A percentile compares a stretch with the other conserved stretches of the same genome.
phyloP scores from a whole-genome alignment of 768 basidiomycete genomes.

The Pulveroboletus sp. region DNA sequence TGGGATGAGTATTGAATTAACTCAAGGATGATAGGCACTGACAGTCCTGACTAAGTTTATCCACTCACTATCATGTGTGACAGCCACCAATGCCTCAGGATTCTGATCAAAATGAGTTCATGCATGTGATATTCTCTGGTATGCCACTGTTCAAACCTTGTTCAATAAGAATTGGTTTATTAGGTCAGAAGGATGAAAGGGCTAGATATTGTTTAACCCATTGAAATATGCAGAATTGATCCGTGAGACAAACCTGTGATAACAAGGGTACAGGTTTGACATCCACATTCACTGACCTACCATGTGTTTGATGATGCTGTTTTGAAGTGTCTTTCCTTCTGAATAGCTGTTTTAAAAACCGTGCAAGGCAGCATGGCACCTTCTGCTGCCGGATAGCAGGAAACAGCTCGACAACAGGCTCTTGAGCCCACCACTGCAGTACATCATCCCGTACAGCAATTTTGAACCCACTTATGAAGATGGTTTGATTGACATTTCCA shows the following conservation, averaged over 20 bases:
- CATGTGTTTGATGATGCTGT: neutral
- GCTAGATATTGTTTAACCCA: neutral
- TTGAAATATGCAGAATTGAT: neutral
- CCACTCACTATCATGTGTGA: slow-evolving; percentile 11
- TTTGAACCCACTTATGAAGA: slow-evolving; percentile 20
- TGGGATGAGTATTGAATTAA: neutral
- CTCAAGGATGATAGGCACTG: neutral
- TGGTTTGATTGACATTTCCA: slow-evolving; percentile 13
- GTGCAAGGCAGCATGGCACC: neutral
- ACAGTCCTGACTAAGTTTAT: slow-evolving; percentile 2
- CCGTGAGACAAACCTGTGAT: slow-evolving; percentile 2
- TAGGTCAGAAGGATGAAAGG: slow-evolving; percentile 6
- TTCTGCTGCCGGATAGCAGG: neutral
- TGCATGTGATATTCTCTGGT: neutral
- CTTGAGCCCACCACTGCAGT: neutral
- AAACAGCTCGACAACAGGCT: neutral
- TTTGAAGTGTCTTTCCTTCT: neutral
- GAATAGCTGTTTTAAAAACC: neutral
- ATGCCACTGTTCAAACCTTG: neutral
- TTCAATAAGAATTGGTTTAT: slow-evolving; percentile 6
- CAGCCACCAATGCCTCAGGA: neutral
- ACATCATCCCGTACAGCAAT: slow-evolving; percentile 1
- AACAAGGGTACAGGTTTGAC: neutral
- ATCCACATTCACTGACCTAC: neutral
- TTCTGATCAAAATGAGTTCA: neutral